Evolutionary conservation across 2,329 filamentous ascomycete species (phyloP).

Genomic region (Aspergillus quadrilineatus): DNA sequence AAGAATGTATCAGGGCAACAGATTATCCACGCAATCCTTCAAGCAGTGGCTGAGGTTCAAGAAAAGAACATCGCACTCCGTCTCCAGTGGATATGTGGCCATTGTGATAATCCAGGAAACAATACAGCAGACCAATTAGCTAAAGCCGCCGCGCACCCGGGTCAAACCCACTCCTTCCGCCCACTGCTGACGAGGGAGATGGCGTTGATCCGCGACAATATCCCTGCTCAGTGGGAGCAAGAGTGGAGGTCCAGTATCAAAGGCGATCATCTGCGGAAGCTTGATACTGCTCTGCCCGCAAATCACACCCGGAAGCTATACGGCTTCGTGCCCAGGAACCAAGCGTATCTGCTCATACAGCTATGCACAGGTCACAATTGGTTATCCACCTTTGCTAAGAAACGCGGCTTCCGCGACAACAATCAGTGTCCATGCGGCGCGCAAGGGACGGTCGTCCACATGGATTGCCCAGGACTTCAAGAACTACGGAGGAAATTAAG

Average conservation of each 20-base stretch:
- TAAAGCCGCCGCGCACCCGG: background rate
- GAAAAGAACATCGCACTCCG: slow-evolving; percentile 11
- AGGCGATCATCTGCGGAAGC: slow-evolving; percentile 10
- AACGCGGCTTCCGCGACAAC: slow-evolving; percentile 10
- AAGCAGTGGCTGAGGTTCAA: slow-evolving; percentile 16
- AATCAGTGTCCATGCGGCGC: slow-evolving; percentile 21
- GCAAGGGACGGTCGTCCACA: slow-evolving; percentile 20
- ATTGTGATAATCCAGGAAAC: slow-evolving; percentile 1
- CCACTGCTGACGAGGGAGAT: slow-evolving; percentile 15
- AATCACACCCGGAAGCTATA: slow-evolving; percentile 13
- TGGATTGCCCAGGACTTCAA: slow-evolving; percentile 20
- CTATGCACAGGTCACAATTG: slow-evolving; percentile 24
- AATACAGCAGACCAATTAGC: slow-evolving; percentile 4
- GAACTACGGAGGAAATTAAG: background rate
- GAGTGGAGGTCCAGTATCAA: slow-evolving; percentile 16
- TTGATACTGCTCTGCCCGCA: slow-evolving; percentile 12
- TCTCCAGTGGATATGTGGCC: slow-evolving; percentile 16
- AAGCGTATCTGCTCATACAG: slow-evolving; percentile 22
- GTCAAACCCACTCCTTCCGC: slow-evolving; percentile 12
- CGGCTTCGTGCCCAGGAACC: slow-evolving; percentile 15
- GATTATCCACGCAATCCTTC: slow-evolving; percentile 20
- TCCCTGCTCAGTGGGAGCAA: slow-evolving; percentile 11
- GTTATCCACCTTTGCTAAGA: slow-evolving; percentile 20
- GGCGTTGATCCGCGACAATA: slow-evolving; percentile 8
- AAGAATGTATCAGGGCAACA: slow-evolving; percentile 20